Evolutionary conservation across 2,329 filamentous ascomycete species (phyloP), one percentile per base, ranked within the genome.

Genomic region (Arthrobotrys entomopaga): DNA sequence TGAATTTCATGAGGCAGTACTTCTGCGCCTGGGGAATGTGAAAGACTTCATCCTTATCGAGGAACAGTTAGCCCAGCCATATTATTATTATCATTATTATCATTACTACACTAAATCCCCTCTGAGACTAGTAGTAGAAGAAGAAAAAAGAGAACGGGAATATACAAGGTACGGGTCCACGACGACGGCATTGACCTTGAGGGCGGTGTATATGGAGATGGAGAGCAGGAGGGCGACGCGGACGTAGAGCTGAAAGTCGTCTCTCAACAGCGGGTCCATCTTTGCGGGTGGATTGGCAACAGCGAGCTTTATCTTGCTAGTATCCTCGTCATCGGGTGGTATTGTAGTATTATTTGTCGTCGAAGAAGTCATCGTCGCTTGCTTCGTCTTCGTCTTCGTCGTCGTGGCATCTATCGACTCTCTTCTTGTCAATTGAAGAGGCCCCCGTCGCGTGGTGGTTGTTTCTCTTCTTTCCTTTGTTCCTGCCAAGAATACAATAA

Each of bases 11-110:
- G 46, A 86, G 81, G 81, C 93, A 97, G 81, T 97, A 99, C 29
- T 87, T 88, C 79, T 96, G 92, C 0, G 93, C 93, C 82, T 99
- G 95, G 0, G 92, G 91, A 20, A 97, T 89, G 81, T 99, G 92
- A 76, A 95, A 96, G 29, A 92, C 84, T 80, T 96, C 92, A 80
- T 96, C 92, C 91, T 94, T 76, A 20, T 38, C 50, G 71, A 65
- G 54, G n/a, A n/a, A n/a, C n/a, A n/a, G n/a, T n/a, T n/a, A n/a
- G n/a, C n/a, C n/a, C n/a, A n/a, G n/a, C n/a, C n/a, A n/a, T n/a
- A n/a, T n/a, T 38, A 38, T 48, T 34, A 59, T 73, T 38, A 75
- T 58, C 48, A 72, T 26, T 38, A 29, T 22, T 8, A 4, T 4
- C 15, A 2, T 20, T 22, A 19, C 2, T 34, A 34, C 10, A 34